A percentile compares a stretch with the other conserved stretches of the same genome.
These are phyloP conservation scores for Hirschfeldia incana DNA, from an alignment of 345 rosid species.

Conservation along the genomic window DNA sequence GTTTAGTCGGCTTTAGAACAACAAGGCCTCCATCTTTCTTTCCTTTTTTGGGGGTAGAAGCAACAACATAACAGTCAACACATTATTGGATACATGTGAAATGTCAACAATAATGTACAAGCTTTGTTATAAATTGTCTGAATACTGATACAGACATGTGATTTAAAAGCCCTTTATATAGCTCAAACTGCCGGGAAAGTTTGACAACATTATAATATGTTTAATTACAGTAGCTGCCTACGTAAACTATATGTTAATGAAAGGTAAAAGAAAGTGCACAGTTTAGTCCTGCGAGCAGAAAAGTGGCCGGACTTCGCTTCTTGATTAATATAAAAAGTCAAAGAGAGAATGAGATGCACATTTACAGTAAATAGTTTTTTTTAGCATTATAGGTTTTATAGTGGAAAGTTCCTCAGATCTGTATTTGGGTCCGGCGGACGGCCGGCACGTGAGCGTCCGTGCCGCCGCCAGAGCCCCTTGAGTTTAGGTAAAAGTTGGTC, in stretches of 20 bases:
- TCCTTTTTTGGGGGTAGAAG: neutral
- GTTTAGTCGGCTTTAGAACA: neutral
- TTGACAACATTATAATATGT: neutral
- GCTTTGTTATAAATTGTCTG: neutral
- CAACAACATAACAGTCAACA: neutral
- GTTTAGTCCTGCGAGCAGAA: neutral
- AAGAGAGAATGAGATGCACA: neutral
- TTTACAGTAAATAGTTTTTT: neutral
- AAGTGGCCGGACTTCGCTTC: neutral
- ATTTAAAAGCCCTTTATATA: no score
- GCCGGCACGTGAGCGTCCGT: no score
- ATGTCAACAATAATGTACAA: neutral
- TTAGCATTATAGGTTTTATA: no score
- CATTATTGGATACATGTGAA: neutral
- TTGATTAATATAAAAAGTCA: neutral
- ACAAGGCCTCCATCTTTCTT: neutral
- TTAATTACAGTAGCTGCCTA: neutral
- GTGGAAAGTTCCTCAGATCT: neutral
- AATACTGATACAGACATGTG: neutral
- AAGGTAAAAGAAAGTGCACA: neutral
- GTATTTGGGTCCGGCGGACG: no score
- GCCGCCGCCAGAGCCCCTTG: no score
- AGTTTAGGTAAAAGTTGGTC: no score
- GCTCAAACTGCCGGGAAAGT: neutral
- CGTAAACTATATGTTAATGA: neutral